Percentiles rank a stretch among this genome's conserved stretches.
Evolutionary conservation across 768 basidiomycete species (phyloP).

Genomic region (Cystofilobasidium bisporidii): DNA sequence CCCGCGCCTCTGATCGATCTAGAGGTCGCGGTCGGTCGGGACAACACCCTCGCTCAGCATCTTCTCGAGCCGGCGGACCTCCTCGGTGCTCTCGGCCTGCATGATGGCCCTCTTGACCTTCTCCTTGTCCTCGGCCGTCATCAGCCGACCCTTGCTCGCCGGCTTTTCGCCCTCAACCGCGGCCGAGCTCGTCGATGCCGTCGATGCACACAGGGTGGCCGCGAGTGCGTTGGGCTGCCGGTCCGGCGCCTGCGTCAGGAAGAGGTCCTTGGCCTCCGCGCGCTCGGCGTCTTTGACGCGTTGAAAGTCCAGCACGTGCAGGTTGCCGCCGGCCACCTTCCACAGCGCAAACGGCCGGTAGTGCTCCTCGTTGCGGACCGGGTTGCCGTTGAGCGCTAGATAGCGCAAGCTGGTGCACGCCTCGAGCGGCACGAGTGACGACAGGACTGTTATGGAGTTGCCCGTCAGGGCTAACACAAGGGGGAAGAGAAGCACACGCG

Average conservation of each 20-base stretch:
- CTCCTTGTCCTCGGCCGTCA: conserved; percentile 40
- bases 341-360: conserved; percentile 39
- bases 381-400: conserved; percentile 38
- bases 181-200: conserved; percentile 30
- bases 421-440: conserved; percentile 38
- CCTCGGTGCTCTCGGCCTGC: conserved; percentile 37
- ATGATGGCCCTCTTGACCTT: conserved; percentile 39
- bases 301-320: conserved; percentile 39
- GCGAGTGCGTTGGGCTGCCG: conserved; percentile 38
- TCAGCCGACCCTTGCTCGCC: conserved; percentile 29
- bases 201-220: conserved; percentile 33
- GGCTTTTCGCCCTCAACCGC: not conserved
- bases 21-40: conserved; percentile 3
- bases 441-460: conserved; percentile 38
- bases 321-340: conserved; percentile 39
- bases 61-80: conserved; percentile 39
- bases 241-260: conserved; percentile 34
- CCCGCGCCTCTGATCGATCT: too few relatives aligned
- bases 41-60: conserved; percentile 39
- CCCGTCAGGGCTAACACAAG: conserved; percentile 35
- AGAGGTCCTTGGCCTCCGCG: conserved; percentile 32
- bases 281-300: conserved; percentile 41
- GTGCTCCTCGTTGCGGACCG: conserved; percentile 37
- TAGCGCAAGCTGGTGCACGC: conserved; percentile 36
- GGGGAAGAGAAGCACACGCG: not conserved